These are phyloP conservation scores for Auricularia heimuer DNA, from an alignment of 768 basidiomycete species.

Conservation along the genomic window DNA sequence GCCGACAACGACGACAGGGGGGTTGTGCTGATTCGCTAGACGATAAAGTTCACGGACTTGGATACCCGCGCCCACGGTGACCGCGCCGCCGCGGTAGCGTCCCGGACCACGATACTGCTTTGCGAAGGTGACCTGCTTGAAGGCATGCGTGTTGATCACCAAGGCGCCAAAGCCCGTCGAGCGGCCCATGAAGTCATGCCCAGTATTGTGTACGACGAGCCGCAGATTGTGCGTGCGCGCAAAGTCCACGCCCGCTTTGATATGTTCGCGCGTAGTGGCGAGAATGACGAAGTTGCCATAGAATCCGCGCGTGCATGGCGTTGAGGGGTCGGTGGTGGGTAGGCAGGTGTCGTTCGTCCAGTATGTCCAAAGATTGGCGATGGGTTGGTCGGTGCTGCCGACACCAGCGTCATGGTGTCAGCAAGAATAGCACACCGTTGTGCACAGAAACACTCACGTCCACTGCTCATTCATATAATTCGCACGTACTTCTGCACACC, in stretches of 20 bases:
- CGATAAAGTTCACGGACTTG: conserved; percentile 14
- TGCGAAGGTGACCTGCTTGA: conserved; percentile 26
- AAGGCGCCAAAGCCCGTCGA: conserved; percentile 32
- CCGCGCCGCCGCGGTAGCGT: conserved; percentile 17
- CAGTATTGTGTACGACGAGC: conserved; percentile 22
- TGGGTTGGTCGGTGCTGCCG: background rate
- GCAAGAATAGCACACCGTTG: background rate
- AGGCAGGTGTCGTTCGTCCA: background rate
- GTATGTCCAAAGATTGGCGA: background rate
- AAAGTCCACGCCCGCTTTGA: conserved; percentile 23
- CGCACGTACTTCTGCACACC: background rate
- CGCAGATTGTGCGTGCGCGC: conserved; percentile 21
- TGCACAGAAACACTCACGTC: background rate
- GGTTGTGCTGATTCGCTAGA: conserved; percentile 12
- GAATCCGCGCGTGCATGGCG: background rate
- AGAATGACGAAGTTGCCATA: background rate
- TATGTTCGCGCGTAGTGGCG: background rate
- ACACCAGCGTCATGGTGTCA: background rate
- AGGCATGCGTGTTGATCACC: conserved; percentile 31
- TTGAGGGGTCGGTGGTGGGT: background rate
- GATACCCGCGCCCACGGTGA: conserved; percentile 23
- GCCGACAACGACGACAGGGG: conserved; percentile 14
- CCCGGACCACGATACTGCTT: conserved; percentile 13
- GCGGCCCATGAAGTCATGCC: conserved; percentile 36
- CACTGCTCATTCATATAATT: background rate